Base-by-base conservation (phyloP, 768 basidiomycete species). In the Pleurotus platypus region DNA sequence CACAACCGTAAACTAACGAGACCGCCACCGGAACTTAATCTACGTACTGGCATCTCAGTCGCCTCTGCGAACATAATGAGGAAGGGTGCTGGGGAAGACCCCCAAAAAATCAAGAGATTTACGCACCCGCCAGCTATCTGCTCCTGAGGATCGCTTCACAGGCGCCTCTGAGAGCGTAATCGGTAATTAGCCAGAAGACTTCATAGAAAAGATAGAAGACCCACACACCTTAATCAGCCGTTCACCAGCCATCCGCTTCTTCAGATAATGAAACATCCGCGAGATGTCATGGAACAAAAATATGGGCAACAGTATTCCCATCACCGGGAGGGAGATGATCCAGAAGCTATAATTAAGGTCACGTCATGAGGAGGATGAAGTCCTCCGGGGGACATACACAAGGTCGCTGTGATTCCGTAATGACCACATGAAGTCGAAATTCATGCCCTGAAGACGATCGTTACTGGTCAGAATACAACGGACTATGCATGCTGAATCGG, bases 281-380 rank as follows among this genome's bases (percentile, higher is more conserved):
- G 64, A 66, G 59, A 87, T 66, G 63, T 88, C 86, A 15, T 71
- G 63, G 61, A 72, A 75, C 64, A 82, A 65, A 68, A 86, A 86
- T 4, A 81, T 55, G 35, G 81, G 76, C 18, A 84, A 66, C 45
- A 86, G 72, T 35, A 83, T 60, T 15, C 68, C 67, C 78, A 86
- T 81, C 24, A 86, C 70, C 0, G 86, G 87, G 1, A 87, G 65
- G 0, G 83, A 82, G 51, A 88, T 79, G 55, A 74, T 71, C 87
- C 87, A 88, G 75, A 88, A 89, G 8, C 85, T 87, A 5, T 12
- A 12, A 37, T 13, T 5, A 38, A 26, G 46, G 35, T 35, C 46
- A 5, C 51, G 20, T 26, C 30, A 46, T 24, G 43, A 18, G 58
- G 38, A 1, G 16, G 27, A 27, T n/a, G 22, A 53, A 39, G 39